A percentile compares a stretch with the other conserved stretches of the same genome.
phyloP scores from a whole-genome alignment of 176 grass and related monocot species.

The Rhynchospora pubera region DNA sequence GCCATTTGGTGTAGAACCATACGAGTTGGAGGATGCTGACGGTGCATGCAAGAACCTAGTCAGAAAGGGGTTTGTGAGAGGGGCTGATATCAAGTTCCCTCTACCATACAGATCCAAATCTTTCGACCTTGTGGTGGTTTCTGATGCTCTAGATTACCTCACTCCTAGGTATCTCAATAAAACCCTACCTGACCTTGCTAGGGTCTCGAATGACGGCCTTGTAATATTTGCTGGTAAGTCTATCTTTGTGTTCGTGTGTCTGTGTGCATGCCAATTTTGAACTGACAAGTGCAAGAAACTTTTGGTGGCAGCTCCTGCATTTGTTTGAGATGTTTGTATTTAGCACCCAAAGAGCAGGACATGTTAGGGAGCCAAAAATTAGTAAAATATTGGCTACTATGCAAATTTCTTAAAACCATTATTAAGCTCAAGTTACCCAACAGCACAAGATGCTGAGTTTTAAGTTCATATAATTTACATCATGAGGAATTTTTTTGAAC shows the following conservation, averaged over 20 bases:
- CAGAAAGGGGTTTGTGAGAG: slow-evolving; percentile 87
- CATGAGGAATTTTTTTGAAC: background rate
- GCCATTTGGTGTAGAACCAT: slow-evolving; percentile 92
- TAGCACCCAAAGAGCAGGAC: background rate
- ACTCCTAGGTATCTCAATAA: slow-evolving; percentile 94
- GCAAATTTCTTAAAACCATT: background rate
- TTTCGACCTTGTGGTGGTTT: slow-evolving; percentile 92
- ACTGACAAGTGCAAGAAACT: background rate
- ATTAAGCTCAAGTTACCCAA: background rate
- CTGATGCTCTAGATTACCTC: slow-evolving; percentile 91
- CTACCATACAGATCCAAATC: slow-evolving; percentile 92
- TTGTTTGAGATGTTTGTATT: background rate
- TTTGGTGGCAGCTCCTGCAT: background rate
- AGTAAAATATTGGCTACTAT: background rate
- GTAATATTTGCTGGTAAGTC: slow-evolving; percentile 85
- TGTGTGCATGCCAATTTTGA: background rate
- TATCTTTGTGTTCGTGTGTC: background rate
- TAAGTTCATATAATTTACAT: background rate
- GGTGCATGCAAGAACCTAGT: slow-evolving; percentile 90
- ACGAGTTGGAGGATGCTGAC: slow-evolving; percentile 93
- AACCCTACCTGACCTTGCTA: slow-evolving; percentile 90
- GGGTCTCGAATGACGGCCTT: slow-evolving; percentile 77
- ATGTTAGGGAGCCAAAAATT: background rate
- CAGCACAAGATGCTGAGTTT: background rate
- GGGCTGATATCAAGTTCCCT: slow-evolving; percentile 82